Percentiles rank a stretch among this genome's conserved stretches.
These are phyloP conservation scores for Hura crepitans DNA, from an alignment of 441 rosid genomes.

Conservation along the genomic window DNA sequence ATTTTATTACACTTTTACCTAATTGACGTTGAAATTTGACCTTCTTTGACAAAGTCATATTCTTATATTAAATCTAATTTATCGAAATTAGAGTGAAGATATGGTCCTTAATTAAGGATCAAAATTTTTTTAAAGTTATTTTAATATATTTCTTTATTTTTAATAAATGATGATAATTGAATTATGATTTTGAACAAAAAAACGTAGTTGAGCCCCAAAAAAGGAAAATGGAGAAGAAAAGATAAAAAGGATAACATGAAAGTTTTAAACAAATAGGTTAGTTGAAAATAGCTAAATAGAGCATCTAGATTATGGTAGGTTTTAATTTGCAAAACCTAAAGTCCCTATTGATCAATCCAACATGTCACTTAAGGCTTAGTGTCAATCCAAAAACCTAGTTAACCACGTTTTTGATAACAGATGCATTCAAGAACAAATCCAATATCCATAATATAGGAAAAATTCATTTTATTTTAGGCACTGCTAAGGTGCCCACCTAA, in stretches of 20 bases:
- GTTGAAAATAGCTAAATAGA: background rate
- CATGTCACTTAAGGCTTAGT: constrained; percentile 2
- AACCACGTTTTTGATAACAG: background rate
- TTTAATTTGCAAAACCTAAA: constrained; percentile 6
- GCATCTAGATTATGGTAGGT: background rate
- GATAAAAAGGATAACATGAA: background rate
- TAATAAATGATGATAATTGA: too few relatives aligned
- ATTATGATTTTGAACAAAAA: too few relatives aligned
- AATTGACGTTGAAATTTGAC: background rate
- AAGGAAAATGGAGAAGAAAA: background rate
- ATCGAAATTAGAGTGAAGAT: too few relatives aligned
- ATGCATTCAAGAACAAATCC: too few relatives aligned
- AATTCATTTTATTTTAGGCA: constrained; percentile 44
- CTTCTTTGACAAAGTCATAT: background rate
- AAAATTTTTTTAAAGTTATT: too few relatives aligned
- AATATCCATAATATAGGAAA: background rate
- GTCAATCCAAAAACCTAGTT: background rate
- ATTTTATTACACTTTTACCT: background rate
- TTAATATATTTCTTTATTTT: too few relatives aligned
- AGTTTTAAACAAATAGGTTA: background rate
- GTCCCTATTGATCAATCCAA: background rate
- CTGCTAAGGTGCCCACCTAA: constrained; percentile 51
- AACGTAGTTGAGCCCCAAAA: too few relatives aligned
- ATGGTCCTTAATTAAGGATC: too few relatives aligned
- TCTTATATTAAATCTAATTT: background rate